phyloP scores from a whole-genome alignment of 1,139 yeast genomes.

The Insectozyma bohioensis region DNA sequence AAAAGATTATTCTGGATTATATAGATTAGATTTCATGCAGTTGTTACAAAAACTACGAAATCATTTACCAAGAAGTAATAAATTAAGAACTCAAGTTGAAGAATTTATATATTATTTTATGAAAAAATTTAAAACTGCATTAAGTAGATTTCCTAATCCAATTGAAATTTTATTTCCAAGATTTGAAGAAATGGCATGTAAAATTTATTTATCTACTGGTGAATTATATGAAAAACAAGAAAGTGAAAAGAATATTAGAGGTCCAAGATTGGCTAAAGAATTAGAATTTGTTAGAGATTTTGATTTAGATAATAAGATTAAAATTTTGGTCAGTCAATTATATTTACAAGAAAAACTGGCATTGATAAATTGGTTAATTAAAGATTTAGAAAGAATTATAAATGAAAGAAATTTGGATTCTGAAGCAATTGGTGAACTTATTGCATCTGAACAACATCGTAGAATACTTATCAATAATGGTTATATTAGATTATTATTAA shows the following conservation, averaged over 20 bases:
- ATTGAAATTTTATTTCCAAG: conserved; percentile 72
- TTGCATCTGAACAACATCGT: conserved; percentile 19
- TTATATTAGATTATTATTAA: conserved; percentile 33
- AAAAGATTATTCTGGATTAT: conserved; percentile 61
- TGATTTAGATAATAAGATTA: conserved; percentile 35
- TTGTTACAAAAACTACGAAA: conserved; percentile 31
- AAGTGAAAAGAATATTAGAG: conserved; percentile 15
- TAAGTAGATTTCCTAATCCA: conserved; percentile 55
- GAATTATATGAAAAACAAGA: conserved; percentile 38
- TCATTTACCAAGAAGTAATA: conserved; percentile 32
- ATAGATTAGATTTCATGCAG: conserved; percentile 71
- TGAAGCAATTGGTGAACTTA: conserved; percentile 15
- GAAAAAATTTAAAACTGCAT: conserved; percentile 54
- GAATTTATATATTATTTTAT: conserved; percentile 68
- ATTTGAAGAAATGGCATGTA: conserved; percentile 44
- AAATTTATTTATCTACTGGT: conserved; percentile 49
- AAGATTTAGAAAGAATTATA: conserved; percentile 34
- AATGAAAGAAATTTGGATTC: conserved; percentile 21
- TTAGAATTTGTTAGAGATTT: conserved; percentile 40
- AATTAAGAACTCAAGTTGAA: conserved; percentile 58
- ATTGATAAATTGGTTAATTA: conserved; percentile 43
- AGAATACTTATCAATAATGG: conserved; percentile 38
- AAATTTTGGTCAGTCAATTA: conserved; percentile 51
- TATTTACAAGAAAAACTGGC: conserved; percentile 43
- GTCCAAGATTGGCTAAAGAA: conserved; percentile 31